Percentiles rank a stretch among this genome's conserved stretches.
phyloP scores from a whole-genome alignment of 148 eudicot species.

The Rheum nobile region DNA sequence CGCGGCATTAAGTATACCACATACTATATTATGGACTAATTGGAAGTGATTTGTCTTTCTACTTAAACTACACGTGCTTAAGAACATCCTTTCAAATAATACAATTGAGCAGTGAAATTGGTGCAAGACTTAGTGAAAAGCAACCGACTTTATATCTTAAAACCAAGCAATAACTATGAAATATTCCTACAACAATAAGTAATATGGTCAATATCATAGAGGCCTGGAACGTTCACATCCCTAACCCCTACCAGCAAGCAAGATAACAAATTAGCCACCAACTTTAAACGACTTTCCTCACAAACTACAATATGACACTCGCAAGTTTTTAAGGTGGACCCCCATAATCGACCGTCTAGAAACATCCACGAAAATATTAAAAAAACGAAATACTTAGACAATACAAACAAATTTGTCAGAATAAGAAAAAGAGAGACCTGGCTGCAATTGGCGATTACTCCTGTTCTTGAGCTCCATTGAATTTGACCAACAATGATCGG shows the following conservation, averaged over 20 bases:
- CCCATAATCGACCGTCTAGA: neutral
- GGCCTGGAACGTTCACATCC: neutral
- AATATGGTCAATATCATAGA: neutral
- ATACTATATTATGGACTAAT: neutral
- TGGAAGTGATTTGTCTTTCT: neutral
- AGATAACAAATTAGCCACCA: neutral
- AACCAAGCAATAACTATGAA: neutral
- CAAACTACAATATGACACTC: neutral
- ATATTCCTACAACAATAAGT: neutral
- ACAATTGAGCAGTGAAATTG: neutral
- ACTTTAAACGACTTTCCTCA: neutral
- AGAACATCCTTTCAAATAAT: neutral
- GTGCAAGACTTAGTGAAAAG: neutral
- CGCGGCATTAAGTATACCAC: too few relatives aligned
- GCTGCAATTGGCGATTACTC: conserved; percentile 55
- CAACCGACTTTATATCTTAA: neutral
- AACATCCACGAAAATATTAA: neutral
- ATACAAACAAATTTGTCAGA: neutral
- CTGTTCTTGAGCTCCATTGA: conserved; percentile 55
- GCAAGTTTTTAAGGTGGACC: neutral
- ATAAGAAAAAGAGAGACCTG: conserved; percentile 25
- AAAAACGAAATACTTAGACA: neutral
- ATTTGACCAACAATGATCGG: conserved; percentile 12
- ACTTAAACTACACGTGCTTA: neutral
- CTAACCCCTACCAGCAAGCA: neutral